Evolutionary conservation across 2,329 filamentous ascomycete genomes (phyloP).

Genomic region (Beauveria asiatica): DNA sequence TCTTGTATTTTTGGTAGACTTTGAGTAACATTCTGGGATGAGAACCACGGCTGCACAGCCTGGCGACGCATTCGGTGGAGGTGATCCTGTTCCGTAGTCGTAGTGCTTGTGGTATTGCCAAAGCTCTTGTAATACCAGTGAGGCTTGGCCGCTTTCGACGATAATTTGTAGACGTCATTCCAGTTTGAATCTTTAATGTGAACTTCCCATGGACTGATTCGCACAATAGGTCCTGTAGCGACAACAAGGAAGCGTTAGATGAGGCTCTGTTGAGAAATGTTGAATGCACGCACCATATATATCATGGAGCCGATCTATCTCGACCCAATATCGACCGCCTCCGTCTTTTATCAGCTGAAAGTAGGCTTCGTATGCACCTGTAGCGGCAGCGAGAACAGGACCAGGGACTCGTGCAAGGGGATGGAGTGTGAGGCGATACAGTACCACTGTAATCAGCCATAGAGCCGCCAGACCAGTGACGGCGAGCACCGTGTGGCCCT

Average conservation of each 20-base stretch:
- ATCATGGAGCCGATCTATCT: neutral
- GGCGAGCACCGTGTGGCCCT: neutral
- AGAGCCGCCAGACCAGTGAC: neutral
- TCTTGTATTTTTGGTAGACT: neutral
- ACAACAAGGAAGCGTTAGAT: neutral
- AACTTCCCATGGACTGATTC: slow-evolving; percentile 1
- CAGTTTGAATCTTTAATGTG: slow-evolving; percentile 1
- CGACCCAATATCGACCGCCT: slow-evolving; percentile 2
- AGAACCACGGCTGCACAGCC: neutral
- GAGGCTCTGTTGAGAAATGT: neutral
- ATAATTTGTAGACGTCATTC: neutral
- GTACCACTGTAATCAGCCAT: neutral
- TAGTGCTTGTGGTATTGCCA: neutral
- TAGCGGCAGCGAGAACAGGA: neutral
- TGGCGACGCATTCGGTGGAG: neutral
- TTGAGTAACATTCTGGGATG: neutral
- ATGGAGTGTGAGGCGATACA: neutral
- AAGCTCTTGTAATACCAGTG: neutral
- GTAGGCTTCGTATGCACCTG: slow-evolving; percentile 1
- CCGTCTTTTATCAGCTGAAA: slow-evolving; percentile 1
- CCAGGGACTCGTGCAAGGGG: neutral
- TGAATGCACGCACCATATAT: neutral
- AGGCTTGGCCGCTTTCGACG: neutral
- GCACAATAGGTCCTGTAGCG: neutral
- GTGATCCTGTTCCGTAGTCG: neutral